phyloP scores from a whole-genome alignment of 768 basidiomycete species.

The Pleurotus tuber-regium region DNA sequence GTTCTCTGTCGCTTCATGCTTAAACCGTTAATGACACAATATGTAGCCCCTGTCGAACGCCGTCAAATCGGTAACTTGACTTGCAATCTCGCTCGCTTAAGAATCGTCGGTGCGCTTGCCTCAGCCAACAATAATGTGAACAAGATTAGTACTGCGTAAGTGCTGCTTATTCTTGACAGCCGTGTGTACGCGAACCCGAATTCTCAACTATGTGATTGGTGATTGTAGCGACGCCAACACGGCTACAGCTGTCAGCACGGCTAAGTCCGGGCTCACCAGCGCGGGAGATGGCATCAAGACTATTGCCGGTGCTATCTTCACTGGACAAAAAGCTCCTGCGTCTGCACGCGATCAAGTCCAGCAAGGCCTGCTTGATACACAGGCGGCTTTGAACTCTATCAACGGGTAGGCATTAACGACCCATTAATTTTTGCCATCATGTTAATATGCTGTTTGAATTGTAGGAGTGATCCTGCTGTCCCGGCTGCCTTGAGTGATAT shows the following conservation, averaged over 20 bases:
- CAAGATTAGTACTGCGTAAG: slow-evolving; percentile 6
- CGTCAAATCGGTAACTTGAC: slow-evolving; percentile 12
- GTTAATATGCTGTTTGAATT: neutral
- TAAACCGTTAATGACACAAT: neutral
- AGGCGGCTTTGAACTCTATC: slow-evolving; percentile 9
- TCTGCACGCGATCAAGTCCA: slow-evolving; percentile 13
- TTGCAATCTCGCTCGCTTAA: slow-evolving; percentile 11
- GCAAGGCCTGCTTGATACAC: neutral
- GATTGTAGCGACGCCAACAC: slow-evolving; percentile 5
- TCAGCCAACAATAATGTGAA: slow-evolving; percentile 1
- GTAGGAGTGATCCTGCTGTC: slow-evolving; percentile 13
- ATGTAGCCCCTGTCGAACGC: slow-evolving; percentile 3
- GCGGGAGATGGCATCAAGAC: slow-evolving; percentile 10
- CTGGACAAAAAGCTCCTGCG: slow-evolving; percentile 12
- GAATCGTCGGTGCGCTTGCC: slow-evolving; percentile 11
- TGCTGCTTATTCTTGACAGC: neutral
- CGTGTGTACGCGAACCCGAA: neutral
- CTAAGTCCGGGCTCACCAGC: slow-evolving; percentile 3
- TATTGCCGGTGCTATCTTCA: slow-evolving; percentile 12
- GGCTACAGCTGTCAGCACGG: slow-evolving; percentile 3
- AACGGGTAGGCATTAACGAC: slow-evolving; percentile 2
- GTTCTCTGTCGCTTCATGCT: no score
- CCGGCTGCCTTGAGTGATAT: slow-evolving; percentile 6
- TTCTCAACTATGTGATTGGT: no score
- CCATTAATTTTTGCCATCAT: neutral